Conservation (phyloP, 768 basidiomycete genomes). For the Boletus sensibilis region DNA sequence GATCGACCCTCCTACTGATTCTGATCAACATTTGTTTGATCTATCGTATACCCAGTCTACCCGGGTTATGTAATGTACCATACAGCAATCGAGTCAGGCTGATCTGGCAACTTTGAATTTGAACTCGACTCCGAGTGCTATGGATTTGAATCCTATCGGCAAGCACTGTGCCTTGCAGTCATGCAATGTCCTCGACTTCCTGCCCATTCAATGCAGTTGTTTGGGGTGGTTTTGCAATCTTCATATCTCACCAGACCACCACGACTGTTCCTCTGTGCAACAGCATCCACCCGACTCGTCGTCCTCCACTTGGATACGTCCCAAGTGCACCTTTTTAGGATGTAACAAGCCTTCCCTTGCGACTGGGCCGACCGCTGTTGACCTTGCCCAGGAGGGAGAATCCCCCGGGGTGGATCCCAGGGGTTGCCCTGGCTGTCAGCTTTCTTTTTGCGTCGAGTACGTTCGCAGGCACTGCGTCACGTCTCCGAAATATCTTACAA, state of each 20-base stretch:
- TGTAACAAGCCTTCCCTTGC: constrained; percentile 60
- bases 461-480: constrained; percentile 11
- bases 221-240: constrained; percentile 56
- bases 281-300: background rate
- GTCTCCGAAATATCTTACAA: constrained; percentile 10
- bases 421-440: constrained; percentile 52
- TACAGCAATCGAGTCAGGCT: too few species aligned
- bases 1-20: background rate
- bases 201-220: constrained; percentile 74
- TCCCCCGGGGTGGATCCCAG: constrained; percentile 13
- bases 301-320: constrained; percentile 31
- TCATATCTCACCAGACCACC: constrained; percentile 60
- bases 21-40: too few species aligned
- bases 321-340: constrained; percentile 46
- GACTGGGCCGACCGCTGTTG: constrained; percentile 33
- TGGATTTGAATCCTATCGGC: constrained; percentile 56
- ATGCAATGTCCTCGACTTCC: constrained; percentile 68
- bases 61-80: constrained; percentile 3
- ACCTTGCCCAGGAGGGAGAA: background rate
- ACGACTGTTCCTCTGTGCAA: constrained; percentile 45
- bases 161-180: constrained; percentile 58
- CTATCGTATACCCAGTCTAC: too few species aligned
- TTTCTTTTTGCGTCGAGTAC: constrained; percentile 66
- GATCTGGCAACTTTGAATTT: background rate
- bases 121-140: constrained; percentile 9